A percentile compares a stretch with the other conserved stretches of the same genome.
Evolutionary conservation across 164 flowering plant genomes (phyloP).

Genomic region (Piper betle): DNA sequence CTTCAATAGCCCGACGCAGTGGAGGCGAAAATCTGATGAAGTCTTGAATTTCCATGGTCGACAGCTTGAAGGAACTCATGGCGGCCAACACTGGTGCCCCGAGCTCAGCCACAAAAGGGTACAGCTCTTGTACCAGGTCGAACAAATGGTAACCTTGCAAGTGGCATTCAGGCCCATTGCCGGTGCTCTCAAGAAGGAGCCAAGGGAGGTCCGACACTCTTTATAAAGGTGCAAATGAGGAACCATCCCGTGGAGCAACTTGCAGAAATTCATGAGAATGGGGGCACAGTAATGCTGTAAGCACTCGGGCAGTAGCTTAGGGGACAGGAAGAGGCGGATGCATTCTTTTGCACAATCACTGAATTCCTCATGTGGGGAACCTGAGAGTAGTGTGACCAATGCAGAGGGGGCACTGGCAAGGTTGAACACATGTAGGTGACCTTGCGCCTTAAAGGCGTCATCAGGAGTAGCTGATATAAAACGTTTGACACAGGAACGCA

Average conservation of each 20-base stretch:
- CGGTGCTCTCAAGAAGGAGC: conserved; percentile 31
- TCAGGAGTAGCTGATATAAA: conserved; percentile 20
- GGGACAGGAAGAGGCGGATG: conserved; percentile 34
- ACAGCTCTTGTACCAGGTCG: conserved; percentile 30
- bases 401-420: conserved; percentile 42
- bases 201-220: conserved; percentile 50
- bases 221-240: conserved; percentile 34
- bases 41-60: conserved; percentile 30
- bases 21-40: conserved; percentile 45
- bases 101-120: conserved; percentile 59
- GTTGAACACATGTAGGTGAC: conserved; percentile 44
- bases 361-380: conserved; percentile 23
- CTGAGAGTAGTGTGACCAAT: conserved; percentile 46
- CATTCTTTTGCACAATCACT: conserved; percentile 38
- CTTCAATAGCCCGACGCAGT: conserved; percentile 24
- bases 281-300: conserved; percentile 27
- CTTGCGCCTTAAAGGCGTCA: conserved; percentile 12
- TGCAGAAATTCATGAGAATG: conserved; percentile 69
- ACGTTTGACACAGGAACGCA: conserved; percentile 18
- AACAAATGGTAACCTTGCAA: conserved; percentile 10
- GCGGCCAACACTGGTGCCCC: conserved; percentile 27
- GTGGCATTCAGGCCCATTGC: conserved; percentile 10
- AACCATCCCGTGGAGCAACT: conserved; percentile 30
- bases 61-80: conserved; percentile 20
- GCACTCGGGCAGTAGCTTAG: conserved; percentile 13